Base-by-base conservation (phyloP, 2,329 filamentous ascomycete genomes). In the Aspergillus phoenicis region DNA sequence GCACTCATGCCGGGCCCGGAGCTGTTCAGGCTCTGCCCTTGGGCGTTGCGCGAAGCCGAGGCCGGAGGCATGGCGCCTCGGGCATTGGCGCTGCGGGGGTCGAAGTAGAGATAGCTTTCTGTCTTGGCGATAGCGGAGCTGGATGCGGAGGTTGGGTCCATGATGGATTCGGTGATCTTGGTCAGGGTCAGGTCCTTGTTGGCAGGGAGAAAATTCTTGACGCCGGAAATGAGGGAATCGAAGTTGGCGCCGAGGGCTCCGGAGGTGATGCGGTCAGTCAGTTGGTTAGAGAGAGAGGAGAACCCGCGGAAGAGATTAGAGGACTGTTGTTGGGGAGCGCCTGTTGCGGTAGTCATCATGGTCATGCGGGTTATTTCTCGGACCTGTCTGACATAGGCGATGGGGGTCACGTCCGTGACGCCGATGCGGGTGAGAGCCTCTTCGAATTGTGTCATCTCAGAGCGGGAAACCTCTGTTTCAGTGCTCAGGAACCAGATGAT, bases 401-500 rank as follows among this genome's bases (percentile, higher is more conserved):
- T 82, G 49, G 90, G 89, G 17, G 88, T 88, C 13, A 87, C 88
- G 72, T 97, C 89, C 54, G 88, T 87, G 13, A 79, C 78, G 5
- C 91, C 93, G 11, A 89, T 88, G 48, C 85, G 85, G 62, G 87
- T 87, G 17, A 99, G 84, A 2, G 92, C 90, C 75, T 95, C 89
- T 71, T 95, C 91, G 66, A 97, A 96, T 61, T 89, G 87, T 65
- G 89, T 87, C 82, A 96, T 90, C 65, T 99, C 95, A 5, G 86
- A 82, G 62, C 93, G 87, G 59, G 85, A 89, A 20, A 97, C 84
- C 64, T 98, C 93, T 68, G 92, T 89, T 73, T 98, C 95, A 0
- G 92, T 96, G 75, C 92, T 97, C 57, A 99, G 80, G 78, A 91
- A 95, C 95, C 95, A 99, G 70, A 99, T 97, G 66, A 98, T 89